Base-by-base conservation (phyloP, 805 yeast species). In the Peterozyma xylosa region DNA sequence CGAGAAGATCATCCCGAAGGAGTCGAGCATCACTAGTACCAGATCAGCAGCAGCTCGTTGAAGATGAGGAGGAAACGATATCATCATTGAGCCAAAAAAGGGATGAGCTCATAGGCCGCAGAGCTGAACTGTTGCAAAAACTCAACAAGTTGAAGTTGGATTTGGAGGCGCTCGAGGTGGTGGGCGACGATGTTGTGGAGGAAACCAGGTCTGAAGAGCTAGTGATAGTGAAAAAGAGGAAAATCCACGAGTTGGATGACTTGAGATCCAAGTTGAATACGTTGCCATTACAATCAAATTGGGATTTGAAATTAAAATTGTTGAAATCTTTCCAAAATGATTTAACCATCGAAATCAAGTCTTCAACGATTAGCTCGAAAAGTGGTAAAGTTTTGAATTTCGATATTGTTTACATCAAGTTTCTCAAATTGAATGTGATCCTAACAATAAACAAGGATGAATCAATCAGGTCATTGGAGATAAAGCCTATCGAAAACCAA, bases 281-380 rank as follows among this genome's bases (percentile, higher is more conserved):
- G 29, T 45, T 62, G 11, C 67, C 67, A 1, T 53, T 59, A 1
- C 34, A 57, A 5, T 36, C 42, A 11, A 57, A 62, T 43, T 52
- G 62, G 42, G 48, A 39, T 7, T 44, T 49, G 32, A 42, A 66
- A 21, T 38, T 60, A 15, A 30, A 46, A 32, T 40, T 54, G 3
- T 43, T 54, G 11, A 48, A 48, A 30, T 14, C 51, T 37, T 60
- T 61, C 42, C 60, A 52, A 44, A 66, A 63, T 1, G 30, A 51
- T 39, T 53, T 62, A 60, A 45, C 47, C 21, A 50, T 60, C 11
- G 34, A 38, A 11, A 46, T 45, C 27, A 32, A 33, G 2, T 37
- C 43, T 13, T 21, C 27, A 21, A 21, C 27, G 27, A 15, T 44
- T 2, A 15, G 32, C 2, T n/a, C 37, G 6, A 15, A 29, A n/a